phyloP scores from a whole-genome alignment of 331 rosid genomes.

The Malus hybrid region DNA sequence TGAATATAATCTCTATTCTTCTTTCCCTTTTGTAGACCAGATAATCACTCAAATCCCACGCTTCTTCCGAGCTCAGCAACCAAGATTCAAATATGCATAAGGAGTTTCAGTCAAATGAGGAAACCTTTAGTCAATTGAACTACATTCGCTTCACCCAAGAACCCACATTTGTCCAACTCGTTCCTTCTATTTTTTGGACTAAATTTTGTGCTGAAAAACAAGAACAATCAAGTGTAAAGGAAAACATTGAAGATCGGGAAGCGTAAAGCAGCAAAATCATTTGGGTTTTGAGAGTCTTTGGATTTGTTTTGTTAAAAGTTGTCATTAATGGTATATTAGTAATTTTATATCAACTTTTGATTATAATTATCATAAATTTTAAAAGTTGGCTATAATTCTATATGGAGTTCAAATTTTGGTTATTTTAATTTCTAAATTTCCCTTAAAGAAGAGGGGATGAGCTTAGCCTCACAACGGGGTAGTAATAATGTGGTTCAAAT shows the following conservation, averaged over 20 bases:
- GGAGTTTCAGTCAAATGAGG: conserved; percentile 11
- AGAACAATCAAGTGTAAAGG: background rate
- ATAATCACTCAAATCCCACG: conserved; percentile 9
- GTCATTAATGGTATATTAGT: too few relatives aligned
- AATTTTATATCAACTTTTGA: too few relatives aligned
- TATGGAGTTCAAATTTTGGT: too few relatives aligned
- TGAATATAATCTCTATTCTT: too few relatives aligned
- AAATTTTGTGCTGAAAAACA: background rate
- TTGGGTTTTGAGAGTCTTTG: background rate
- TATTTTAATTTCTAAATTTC: too few relatives aligned
- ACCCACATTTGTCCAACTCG: conserved; percentile 12
- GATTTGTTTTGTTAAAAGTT: too few relatives aligned
- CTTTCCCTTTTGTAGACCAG: too few relatives aligned
- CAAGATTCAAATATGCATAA: background rate
- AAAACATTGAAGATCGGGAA: conserved; percentile 5
- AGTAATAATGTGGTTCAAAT: too few relatives aligned
- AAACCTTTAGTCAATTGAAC: conserved; percentile 7
- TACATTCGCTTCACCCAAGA: background rate
- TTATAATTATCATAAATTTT: too few relatives aligned
- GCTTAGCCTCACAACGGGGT: too few relatives aligned
- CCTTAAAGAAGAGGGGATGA: too few relatives aligned
- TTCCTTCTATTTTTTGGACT: background rate
- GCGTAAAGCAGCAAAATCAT: background rate
- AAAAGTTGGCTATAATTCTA: too few relatives aligned
- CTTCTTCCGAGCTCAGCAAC: conserved; percentile 9